Evolutionary conservation across 257 asterid genomes (phyloP), one percentile per base, ranked within the genome.

Genomic region (Ocimum tenuiflorum): DNA sequence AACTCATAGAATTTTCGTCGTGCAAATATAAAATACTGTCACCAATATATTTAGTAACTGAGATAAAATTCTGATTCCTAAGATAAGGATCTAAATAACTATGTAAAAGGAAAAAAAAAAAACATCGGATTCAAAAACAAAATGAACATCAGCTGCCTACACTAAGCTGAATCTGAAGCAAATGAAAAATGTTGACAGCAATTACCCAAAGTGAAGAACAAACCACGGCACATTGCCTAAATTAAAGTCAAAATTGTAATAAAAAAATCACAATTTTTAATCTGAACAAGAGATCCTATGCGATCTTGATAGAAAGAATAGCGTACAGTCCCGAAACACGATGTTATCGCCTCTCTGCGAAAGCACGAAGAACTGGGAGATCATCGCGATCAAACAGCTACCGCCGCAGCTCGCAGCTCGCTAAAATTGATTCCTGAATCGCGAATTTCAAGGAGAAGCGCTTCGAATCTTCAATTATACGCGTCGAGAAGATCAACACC

Each of bases 341-440:
- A 94, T 94, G 82, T 87, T 94, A 50, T 94, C 99, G 83, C 97
- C 97, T 77, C 97, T 86, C 75, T 90, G 99, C 7, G 99, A 94
- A 63, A 94, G 99, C 50, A 94, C 95, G 69, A 94, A 94, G 83
- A 94, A 90, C 79, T 94, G 99, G 38, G 99, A 94, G 76, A 94
- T 90, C 96, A 94, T 90, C 63, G 41, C 64, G 69, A 64, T 33
- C 13, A 63, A n/a, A 8, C 65, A 69, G 53, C 65, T 27, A 36
- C 67, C 42, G 29, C 66, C 46, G 12, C 56, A 31, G 17, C 65
- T 47, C 50, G 13, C 55, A 46, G 39, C 53, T 70, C 68, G 68
- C 74, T 52, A 74, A 49, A 50, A 64, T 59, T 59, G 73, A 50
- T 71, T 36, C 36, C 46, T 35, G 57, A 23, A 48, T 69, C 74